Percentiles rank a stretch among this genome's conserved stretches.
These are phyloP conservation scores for Dactylellina parvicollis DNA, from an alignment of 2,329 filamentous ascomycete species.

Conservation along the genomic window DNA sequence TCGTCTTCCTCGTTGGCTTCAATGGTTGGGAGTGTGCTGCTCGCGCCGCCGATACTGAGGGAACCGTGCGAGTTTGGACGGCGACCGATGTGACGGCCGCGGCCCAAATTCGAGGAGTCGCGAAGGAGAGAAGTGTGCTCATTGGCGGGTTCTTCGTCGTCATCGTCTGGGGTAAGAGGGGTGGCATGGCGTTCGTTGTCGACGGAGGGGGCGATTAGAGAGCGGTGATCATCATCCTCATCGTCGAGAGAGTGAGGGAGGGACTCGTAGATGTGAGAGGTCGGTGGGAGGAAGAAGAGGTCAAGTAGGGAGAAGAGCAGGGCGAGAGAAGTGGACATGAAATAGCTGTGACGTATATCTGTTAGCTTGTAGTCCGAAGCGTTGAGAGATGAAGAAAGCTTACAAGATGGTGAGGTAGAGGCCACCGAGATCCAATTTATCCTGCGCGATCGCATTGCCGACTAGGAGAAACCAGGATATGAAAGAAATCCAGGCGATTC, in stretches of 20 bases:
- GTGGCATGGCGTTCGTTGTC: slow-evolving; percentile 60
- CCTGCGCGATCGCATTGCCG: slow-evolving; percentile 76
- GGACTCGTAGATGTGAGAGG: slow-evolving; percentile 43
- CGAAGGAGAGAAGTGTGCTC: slow-evolving; percentile 56
- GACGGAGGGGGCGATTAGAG: slow-evolving; percentile 62
- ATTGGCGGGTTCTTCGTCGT: slow-evolving; percentile 55
- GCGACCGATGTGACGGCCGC: slow-evolving; percentile 44
- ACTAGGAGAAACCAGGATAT: slow-evolving; percentile 79
- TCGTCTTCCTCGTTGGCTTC: slow-evolving; percentile 59
- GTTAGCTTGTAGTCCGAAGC: slow-evolving; percentile 66
- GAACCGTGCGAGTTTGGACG: slow-evolving; percentile 46
- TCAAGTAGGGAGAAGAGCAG: slow-evolving; percentile 81
- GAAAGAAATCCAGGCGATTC: slow-evolving; percentile 83
- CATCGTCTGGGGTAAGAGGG: slow-evolving; percentile 52
- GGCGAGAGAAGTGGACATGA: slow-evolving; percentile 62
- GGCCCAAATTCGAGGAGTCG: slow-evolving; percentile 46
- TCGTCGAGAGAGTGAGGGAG: slow-evolving; percentile 60
- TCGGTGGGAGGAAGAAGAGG: slow-evolving; percentile 73
- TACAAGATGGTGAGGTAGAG: slow-evolving; percentile 73
- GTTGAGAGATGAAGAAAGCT: slow-evolving; percentile 63
- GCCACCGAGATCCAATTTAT: slow-evolving; percentile 75
- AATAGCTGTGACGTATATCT: slow-evolving; percentile 24
- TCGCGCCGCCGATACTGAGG: slow-evolving; percentile 43
- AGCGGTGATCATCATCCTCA: slow-evolving; percentile 59
- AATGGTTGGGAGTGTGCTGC: slow-evolving; percentile 32